Percentiles rank a stretch among this genome's conserved stretches.
phyloP scores from a whole-genome alignment of 805 yeast species.

The Huiozyma naganishii region DNA sequence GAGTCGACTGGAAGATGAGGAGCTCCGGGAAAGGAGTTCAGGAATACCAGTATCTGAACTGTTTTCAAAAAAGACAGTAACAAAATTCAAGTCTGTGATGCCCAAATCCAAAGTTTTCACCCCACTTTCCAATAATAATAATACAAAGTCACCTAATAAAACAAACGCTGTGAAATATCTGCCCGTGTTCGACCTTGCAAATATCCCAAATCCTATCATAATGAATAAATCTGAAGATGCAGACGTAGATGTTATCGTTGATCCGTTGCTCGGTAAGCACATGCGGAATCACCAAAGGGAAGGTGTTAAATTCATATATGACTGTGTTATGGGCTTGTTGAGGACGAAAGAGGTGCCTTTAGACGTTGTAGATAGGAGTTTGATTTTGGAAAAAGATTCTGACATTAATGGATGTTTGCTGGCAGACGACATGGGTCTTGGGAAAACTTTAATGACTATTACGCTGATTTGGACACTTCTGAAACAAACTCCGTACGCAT shows the following conservation, averaged over 20 bases:
- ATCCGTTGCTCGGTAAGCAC: conserved; percentile 40
- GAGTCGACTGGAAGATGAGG: neutral
- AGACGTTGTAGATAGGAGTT: conserved; percentile 6
- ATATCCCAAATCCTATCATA: conserved; percentile 31
- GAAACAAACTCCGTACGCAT: conserved; percentile 46
- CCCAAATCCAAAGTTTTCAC: conserved; percentile 7
- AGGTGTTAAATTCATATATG: conserved; percentile 73
- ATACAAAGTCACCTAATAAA: neutral
- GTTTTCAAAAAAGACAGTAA: conserved; percentile 5
- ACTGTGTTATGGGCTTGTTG: conserved; percentile 66
- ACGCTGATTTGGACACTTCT: conserved; percentile 74
- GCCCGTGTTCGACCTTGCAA: conserved; percentile 33
- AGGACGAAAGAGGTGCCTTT: conserved; percentile 7
- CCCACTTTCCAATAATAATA: conserved; percentile 3
- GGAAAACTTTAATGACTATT: conserved; percentile 81
- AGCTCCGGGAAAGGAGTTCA: neutral
- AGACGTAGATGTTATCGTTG: conserved; percentile 43
- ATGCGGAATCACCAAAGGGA: conserved; percentile 82
- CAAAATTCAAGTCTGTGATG: conserved; percentile 10
- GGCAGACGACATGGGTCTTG: conserved; percentile 97
- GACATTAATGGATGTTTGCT: conserved; percentile 57
- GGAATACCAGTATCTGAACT: conserved; percentile 10
- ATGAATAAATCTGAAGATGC: conserved; percentile 29
- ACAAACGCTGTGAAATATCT: conserved; percentile 13
- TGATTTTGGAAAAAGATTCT: conserved; percentile 15